phyloP scores from a whole-genome alignment of 306 rosid species.

The Carpinus fangiana region DNA sequence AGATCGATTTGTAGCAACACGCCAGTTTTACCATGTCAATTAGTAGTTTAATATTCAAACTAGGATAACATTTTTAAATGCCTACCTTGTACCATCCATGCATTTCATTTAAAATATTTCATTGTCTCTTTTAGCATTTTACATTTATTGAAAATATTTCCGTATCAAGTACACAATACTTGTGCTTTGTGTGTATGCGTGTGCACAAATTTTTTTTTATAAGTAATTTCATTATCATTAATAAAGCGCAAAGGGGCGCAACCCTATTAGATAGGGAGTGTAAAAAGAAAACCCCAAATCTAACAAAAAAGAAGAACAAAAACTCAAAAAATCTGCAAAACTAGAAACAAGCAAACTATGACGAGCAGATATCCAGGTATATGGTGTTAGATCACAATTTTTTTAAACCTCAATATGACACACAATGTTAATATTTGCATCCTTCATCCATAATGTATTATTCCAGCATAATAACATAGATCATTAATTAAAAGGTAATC shows the following conservation, averaged over 20 bases:
- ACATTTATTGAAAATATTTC: background rate
- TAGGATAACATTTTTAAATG: background rate
- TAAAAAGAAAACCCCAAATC: no score
- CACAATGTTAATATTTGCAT: constrained; percentile 15
- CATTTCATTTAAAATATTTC: background rate
- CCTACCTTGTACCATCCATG: background rate
- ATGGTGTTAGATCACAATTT: background rate
- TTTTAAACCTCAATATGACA: constrained; percentile 11
- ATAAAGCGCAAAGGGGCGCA: no score
- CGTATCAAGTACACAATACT: background rate
- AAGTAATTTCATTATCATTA: no score
- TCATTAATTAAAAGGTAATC: constrained; percentile 2
- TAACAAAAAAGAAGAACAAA: no score
- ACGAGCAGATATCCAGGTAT: no score
- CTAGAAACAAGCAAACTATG: no score
- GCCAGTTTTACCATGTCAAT: background rate
- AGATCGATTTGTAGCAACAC: background rate
- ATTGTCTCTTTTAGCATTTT: background rate
- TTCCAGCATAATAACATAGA: background rate
- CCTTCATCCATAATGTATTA: background rate
- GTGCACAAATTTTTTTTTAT: no score
- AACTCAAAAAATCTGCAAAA: no score
- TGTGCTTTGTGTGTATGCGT: constrained; percentile 1
- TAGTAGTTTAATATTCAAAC: background rate
- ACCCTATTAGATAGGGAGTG: no score